Evolutionary conservation across 2,329 filamentous ascomycete genomes (phyloP).

Genomic region (Didymella pomorum): DNA sequence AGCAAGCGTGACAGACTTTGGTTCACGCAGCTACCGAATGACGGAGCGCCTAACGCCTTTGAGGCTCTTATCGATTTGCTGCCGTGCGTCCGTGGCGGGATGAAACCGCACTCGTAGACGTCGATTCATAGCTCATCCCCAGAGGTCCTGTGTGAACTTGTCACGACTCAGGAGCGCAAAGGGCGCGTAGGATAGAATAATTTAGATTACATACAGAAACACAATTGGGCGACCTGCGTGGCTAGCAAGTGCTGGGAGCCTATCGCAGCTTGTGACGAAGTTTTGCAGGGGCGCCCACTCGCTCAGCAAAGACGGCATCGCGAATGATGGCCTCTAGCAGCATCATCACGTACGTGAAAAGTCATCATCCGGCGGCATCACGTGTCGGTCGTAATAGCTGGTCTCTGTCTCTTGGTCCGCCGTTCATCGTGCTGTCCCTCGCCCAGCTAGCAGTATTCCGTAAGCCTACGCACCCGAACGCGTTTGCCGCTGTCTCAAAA

Average conservation of each 20-base stretch:
- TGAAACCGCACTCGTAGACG: conserved; percentile 21
- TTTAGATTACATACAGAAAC: conserved; percentile 28
- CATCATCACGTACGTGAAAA: conserved; percentile 21
- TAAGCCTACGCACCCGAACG: conserved; percentile 29
- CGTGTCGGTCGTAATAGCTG: conserved; percentile 17
- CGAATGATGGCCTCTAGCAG: conserved; percentile 8
- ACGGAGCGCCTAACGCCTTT: conserved; percentile 21
- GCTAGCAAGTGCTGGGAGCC: conserved; percentile 23
- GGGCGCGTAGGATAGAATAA: conserved; percentile 25
- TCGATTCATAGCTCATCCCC: conserved; percentile 18
- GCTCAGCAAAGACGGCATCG: conserved; percentile 25
- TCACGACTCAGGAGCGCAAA: conserved; percentile 30
- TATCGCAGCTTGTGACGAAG: conserved; percentile 17
- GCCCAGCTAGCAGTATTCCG: conserved; percentile 19
- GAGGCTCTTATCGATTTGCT: conserved; percentile 37
- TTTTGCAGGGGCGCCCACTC: conserved; percentile 26
- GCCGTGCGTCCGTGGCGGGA: conserved; percentile 23
- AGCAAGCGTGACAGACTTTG: conserved; percentile 18
- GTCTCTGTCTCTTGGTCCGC: neutral
- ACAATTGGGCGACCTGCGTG: conserved; percentile 28
- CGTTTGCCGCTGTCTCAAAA: conserved; percentile 34
- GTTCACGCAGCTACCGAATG: conserved; percentile 14
- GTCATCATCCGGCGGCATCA: conserved; percentile 24
- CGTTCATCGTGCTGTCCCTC: conserved; percentile 17
- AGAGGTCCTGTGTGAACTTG: conserved; percentile 12